Evolutionary conservation across 2,329 filamentous ascomycete species (phyloP), one percentile per base, ranked within the genome.

Genomic region (Beauveria sp.): DNA sequence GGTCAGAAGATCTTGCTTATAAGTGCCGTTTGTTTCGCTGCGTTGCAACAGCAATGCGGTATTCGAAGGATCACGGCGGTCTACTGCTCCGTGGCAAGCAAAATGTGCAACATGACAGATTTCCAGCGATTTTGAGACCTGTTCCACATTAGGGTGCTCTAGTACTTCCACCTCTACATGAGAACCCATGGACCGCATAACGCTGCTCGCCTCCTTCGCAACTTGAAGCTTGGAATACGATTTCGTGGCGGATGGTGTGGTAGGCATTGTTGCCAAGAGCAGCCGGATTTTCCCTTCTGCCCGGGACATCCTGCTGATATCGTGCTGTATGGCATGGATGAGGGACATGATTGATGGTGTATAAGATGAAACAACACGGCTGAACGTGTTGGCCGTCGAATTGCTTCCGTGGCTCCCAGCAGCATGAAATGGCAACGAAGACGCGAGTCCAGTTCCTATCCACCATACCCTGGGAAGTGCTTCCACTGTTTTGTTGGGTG

Each of bases 11-110:
- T 59, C 56, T 28, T 38, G 56, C 18, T 50, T 42, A 26, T 2
- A 26, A 42, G 2, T n/a, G n/a, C 20, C 45, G 14, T 26, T 18
- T 40, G n/a, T 24, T 26, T 18, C 45, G n/a, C 20, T 18, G 45
- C 49, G 61, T 62, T 67, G 67, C 14, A 69, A 52, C 24, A 69
- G 58, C 22, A 68, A 55, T 5, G 63, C 59, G 58, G 65, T 69
- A 20, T 66, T 62, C 3, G 67, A 68, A 24, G 66, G 67, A 53
- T 65, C 48, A 24, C 18, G 31, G 34, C 38, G 46, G 57, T 66
- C 62, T 45, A 65, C 55, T 12, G 3, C 45, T 46, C 65, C 67
- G 51, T 69, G 67, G 55, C 65, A 68, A 26, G 66, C 65, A 57
- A 69, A 68, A 54, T 64, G 63, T 38, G 55, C 63, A 34, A 64